Evolutionary conservation across 495 filamentous ascomycete species (phyloP).

Genomic region (Copromyces sp.): DNA sequence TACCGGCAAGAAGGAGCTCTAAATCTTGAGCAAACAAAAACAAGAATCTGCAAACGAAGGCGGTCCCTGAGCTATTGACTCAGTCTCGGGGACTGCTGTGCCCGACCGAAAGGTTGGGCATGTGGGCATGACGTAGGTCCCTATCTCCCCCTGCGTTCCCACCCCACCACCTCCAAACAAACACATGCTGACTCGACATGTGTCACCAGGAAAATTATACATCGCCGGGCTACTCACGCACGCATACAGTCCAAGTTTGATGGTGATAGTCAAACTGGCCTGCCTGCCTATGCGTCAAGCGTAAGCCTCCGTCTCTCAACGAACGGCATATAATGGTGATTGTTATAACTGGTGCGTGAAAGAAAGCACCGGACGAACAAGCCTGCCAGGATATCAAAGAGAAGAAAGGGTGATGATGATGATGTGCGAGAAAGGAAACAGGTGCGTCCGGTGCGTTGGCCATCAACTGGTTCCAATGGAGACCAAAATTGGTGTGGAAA

Average conservation of each 20-base stretch:
- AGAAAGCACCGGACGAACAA: background rate
- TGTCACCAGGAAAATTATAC: background rate
- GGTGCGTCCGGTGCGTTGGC: background rate
- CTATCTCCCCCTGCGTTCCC: background rate
- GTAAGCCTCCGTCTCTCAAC: background rate
- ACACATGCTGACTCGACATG: background rate
- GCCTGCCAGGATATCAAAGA: background rate
- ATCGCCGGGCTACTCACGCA: background rate
- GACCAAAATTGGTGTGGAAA: background rate
- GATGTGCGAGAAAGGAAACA: background rate
- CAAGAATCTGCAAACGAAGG: background rate
- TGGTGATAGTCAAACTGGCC: background rate
- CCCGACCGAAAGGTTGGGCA: background rate
- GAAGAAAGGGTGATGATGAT: background rate
- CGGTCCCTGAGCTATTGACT: background rate
- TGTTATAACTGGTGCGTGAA: background rate
- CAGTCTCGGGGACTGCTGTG: background rate
- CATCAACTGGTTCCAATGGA: background rate
- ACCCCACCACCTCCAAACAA: background rate
- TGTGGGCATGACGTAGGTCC: background rate
- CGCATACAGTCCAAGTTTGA: background rate
- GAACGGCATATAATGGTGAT: background rate
- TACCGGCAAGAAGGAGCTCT: conserved; percentile 36
- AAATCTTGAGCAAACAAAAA: background rate
- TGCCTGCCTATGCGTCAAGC: background rate